Evolutionary conservation across 1,284 basidiomycete species (phyloP).

Genomic region (Fomitiporia mediterranea): DNA sequence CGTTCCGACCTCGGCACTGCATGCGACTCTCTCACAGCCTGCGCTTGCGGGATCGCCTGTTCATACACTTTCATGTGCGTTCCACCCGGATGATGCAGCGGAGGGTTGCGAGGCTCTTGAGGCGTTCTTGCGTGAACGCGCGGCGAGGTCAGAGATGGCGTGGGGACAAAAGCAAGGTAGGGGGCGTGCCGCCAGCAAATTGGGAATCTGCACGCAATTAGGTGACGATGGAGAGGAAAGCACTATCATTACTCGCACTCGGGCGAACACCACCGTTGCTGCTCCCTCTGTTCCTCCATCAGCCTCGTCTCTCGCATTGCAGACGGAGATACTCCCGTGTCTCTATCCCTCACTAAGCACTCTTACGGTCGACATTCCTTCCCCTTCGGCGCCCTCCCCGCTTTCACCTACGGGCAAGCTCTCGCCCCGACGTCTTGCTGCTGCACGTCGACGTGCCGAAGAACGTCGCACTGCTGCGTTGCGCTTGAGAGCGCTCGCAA

Average conservation of each 20-base stretch:
- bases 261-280: not conserved
- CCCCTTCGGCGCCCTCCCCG: not conserved
- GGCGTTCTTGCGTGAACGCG: slow-evolving; percentile 49
- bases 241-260: not conserved
- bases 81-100: slow-evolving; percentile 55
- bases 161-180: not conserved
- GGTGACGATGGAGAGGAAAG: not conserved
- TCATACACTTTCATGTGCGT: slow-evolving; percentile 51
- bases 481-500: slow-evolving; percentile 1
- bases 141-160: slow-evolving; percentile 14
- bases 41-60: slow-evolving; percentile 58
- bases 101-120: slow-evolving; percentile 53
- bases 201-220: slow-evolving; percentile 3
- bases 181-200: slow-evolving; percentile 8
- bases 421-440: slow-evolving; percentile 14
- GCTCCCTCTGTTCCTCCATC: not conserved
- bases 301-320: not conserved
- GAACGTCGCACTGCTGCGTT: slow-evolving; percentile 11
- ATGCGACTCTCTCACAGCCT: slow-evolving; percentile 45
- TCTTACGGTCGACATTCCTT: slow-evolving; percentile 16
- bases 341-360: slow-evolving; percentile 16
- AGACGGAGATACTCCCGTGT: not conserved
- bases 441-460: slow-evolving; percentile 9
- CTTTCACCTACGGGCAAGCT: slow-evolving; percentile 3
- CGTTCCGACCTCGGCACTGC: slow-evolving; percentile 56